Evolutionary conservation across 345 rosid species (phyloP).

Genomic region (Orychophragmus violaceus): DNA sequence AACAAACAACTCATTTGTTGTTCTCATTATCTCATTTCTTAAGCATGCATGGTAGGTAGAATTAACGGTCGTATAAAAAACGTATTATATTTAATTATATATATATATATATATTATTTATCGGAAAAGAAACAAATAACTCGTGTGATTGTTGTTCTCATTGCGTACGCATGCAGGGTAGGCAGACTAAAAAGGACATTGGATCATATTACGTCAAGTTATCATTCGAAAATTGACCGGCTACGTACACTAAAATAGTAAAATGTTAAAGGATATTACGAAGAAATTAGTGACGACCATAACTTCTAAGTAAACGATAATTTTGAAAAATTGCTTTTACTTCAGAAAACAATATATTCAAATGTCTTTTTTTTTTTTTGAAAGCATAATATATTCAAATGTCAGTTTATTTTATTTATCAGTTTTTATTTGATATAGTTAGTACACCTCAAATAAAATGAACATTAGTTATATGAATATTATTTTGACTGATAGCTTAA

Average conservation of each 20-base stretch:
- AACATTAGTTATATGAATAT: too few relatives aligned
- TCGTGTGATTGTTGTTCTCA: not conserved
- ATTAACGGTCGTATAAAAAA: not conserved
- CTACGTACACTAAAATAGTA: not conserved
- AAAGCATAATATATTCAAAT: not conserved
- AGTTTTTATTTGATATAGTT: not conserved
- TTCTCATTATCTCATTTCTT: not conserved
- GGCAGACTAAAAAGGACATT: not conserved
- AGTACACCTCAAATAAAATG: too few relatives aligned
- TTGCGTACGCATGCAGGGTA: not conserved
- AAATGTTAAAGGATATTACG: not conserved
- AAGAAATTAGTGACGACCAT: not conserved
- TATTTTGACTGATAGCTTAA: too few relatives aligned
- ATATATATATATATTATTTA: too few relatives aligned
- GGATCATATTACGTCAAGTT: not conserved
- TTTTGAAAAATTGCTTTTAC: not conserved
- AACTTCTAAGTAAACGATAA: not conserved
- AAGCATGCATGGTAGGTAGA: conserved; percentile 2
- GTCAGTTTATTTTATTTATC: not conserved
- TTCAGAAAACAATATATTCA: not conserved
- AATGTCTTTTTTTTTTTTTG: too few relatives aligned
- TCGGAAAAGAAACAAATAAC: not conserved
- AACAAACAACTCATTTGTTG: not conserved
- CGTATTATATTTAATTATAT: not conserved
- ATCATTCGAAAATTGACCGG: not conserved